These are phyloP conservation scores for Umbelopsis sp. DNA, from an alignment of 192 early-diverging fungal genomes.

Conservation along the genomic window DNA sequence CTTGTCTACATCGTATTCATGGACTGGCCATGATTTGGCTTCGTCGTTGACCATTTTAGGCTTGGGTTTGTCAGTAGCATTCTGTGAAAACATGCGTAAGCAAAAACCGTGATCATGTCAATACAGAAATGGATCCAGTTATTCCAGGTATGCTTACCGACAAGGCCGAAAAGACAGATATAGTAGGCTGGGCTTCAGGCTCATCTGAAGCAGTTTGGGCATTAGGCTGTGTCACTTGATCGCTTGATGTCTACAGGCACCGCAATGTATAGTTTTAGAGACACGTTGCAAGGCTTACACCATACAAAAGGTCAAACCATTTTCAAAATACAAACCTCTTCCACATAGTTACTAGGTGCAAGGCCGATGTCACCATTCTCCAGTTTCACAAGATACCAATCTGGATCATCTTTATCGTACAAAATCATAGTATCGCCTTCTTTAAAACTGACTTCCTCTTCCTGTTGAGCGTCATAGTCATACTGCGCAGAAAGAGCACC, in stretches of 20 bases:
- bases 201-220: background rate
- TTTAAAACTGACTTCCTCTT: constrained; percentile 81
- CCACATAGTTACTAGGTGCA: constrained; percentile 87
- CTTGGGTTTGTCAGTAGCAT: constrained; percentile 20
- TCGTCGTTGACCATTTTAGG: constrained; percentile 30
- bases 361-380: constrained; percentile 73
- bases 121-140: background rate
- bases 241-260: background rate
- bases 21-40: constrained; percentile 53
- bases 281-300: background rate
- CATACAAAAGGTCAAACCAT: background rate
- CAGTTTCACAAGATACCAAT: constrained; percentile 88
- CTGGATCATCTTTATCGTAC: constrained; percentile 83
- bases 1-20: constrained; percentile 61
- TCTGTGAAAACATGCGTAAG: background rate
- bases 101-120: background rate
- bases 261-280: background rate
- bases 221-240: background rate
- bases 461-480: constrained; percentile 77
- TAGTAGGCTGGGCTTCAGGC: constrained; percentile 7
- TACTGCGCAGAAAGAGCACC: constrained; percentile 67
- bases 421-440: constrained; percentile 74
- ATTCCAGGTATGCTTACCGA: constrained; percentile 12
- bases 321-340: constrained; percentile 27
- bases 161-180: constrained; percentile 20